Base-by-base conservation (phyloP, 305 asterid genomes). In the Euphrasia arctica region DNA sequence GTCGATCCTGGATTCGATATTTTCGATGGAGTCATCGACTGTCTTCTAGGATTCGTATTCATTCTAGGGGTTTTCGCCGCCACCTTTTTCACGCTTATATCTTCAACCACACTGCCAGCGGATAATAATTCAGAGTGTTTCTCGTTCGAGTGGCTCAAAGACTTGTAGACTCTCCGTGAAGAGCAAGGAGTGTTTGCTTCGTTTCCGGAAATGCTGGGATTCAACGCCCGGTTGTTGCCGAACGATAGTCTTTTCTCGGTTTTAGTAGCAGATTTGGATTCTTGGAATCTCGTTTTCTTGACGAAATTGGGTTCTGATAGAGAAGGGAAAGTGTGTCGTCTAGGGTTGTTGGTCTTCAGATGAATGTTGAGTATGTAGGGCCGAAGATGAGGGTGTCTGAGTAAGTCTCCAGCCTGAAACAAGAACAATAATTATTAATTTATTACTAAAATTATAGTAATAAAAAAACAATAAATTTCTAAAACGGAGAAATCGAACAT, bases 151-250 rank as follows among this genome's bases (percentile, higher is more conserved):
- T 74, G 74, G 71, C 78, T 75, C 36, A 64, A 67, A 51, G 83
- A 66, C 71, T 81, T 78, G 43, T 73, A 75, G 22, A 77, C 76
- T 68, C 85, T 79, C 49, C 70, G 84, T 52, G 89, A 72, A 69
- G 85, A 80, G 66, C 69, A 71, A 4, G 83, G 83, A 58, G 88
- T 79, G 36, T 77, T 82, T 67, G 82, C 63, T 50, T 83, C 95
- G 49, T 80, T 81, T 73, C 89, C 97, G 65, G 95, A 94, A 63
- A 91, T 79, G 64, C 99, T 94, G 62, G 99, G 99, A 77, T 94
- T 94, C 83, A 94, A 73, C 65, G 95, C 98, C 78, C 99, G 79
- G 41, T 91, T 80, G 75, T 83, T 88, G 77, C 95, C 88, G 64
- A 72, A 76, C 2, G 95, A 89, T 12, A 63, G 84, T 80, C 96